Evolutionary conservation across 1,284 basidiomycete genomes (phyloP).

Genomic region (Ganoderma multipileum): DNA sequence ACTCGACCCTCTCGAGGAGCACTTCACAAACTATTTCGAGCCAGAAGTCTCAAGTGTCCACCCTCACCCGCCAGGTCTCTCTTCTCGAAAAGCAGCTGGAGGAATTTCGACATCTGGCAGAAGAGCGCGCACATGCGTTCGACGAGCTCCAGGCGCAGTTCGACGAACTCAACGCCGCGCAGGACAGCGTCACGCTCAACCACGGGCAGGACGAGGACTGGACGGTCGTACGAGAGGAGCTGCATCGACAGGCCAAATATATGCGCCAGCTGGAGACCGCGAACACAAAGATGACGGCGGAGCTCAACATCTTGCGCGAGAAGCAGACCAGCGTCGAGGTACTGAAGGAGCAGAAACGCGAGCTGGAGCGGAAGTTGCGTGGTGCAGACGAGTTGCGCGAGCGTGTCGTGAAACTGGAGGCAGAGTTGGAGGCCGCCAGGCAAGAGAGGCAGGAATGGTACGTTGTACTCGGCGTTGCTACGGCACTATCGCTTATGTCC

Average conservation of each 20-base stretch:
- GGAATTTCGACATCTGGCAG: slow-evolving; percentile 47
- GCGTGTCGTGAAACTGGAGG: slow-evolving; percentile 62
- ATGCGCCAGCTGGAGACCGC: slow-evolving; percentile 67
- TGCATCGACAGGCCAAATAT: slow-evolving; percentile 67
- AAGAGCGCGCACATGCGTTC: slow-evolving; percentile 49
- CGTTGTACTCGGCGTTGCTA: slow-evolving; percentile 21
- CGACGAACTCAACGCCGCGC: slow-evolving; percentile 47
- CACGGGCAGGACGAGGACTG: slow-evolving; percentile 55
- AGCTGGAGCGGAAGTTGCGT: slow-evolving; percentile 62
- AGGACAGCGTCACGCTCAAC: slow-evolving; percentile 36
- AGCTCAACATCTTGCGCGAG: slow-evolving; percentile 60
- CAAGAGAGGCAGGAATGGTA: slow-evolving; percentile 63
- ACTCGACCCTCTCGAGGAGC: slow-evolving; percentile 51
- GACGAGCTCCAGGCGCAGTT: slow-evolving; percentile 54
- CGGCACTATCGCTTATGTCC: slow-evolving; percentile 2
- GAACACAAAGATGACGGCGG: slow-evolving; percentile 63
- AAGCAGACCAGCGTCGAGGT: slow-evolving; percentile 70
- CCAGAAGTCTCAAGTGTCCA: slow-evolving; percentile 56
- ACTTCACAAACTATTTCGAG: slow-evolving; percentile 53
- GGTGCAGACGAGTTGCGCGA: slow-evolving; percentile 64
- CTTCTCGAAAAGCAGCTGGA: slow-evolving; percentile 54
- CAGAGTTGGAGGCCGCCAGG: slow-evolving; percentile 64
- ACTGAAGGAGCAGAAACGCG: slow-evolving; percentile 75
- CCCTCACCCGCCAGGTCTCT: slow-evolving; percentile 50
- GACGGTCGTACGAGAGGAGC: slow-evolving; percentile 64